Conservation (phyloP, 164 flowering plant species). For the Magnolia officinalis region DNA sequence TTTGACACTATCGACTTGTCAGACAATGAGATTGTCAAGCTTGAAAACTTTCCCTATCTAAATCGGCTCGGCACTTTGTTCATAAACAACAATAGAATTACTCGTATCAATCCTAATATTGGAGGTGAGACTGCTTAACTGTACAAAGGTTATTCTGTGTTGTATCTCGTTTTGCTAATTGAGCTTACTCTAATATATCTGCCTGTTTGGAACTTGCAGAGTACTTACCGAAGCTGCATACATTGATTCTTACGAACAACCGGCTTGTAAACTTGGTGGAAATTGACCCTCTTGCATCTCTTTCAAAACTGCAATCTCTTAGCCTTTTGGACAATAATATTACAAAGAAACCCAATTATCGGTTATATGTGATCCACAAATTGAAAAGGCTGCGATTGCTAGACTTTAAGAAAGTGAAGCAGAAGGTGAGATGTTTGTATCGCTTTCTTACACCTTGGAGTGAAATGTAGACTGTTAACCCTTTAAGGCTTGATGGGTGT, state of each 20-base stretch:
- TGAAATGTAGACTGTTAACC: neutral
- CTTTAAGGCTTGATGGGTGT: neutral
- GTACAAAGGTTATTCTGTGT: neutral
- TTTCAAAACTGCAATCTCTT: constrained; percentile 75
- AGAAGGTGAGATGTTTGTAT: constrained; percentile 47
- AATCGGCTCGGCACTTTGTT: constrained; percentile 76
- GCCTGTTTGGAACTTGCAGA: constrained; percentile 46
- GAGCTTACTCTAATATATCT: neutral
- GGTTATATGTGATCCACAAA: constrained; percentile 86
- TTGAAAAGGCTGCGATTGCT: constrained; percentile 73
- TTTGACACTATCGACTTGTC: constrained; percentile 93
- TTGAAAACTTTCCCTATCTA: constrained; percentile 83
- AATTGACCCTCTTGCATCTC: constrained; percentile 91
- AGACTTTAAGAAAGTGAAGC: constrained; percentile 90
- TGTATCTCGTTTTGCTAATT: neutral
- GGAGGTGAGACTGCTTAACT: constrained; percentile 52
- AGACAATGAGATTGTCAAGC: constrained; percentile 96
- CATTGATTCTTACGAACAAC: constrained; percentile 90
- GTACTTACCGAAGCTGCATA: constrained; percentile 80
- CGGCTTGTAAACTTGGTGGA: constrained; percentile 87
- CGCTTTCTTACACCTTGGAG: neutral
- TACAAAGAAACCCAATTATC: constrained; percentile 85
- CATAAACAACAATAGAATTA: constrained; percentile 81
- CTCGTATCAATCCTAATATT: constrained; percentile 78
- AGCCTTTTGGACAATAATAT: constrained; percentile 82